Base-by-base conservation (phyloP, 208 protist genomes). In the Blechomonas ayalai region DNA sequence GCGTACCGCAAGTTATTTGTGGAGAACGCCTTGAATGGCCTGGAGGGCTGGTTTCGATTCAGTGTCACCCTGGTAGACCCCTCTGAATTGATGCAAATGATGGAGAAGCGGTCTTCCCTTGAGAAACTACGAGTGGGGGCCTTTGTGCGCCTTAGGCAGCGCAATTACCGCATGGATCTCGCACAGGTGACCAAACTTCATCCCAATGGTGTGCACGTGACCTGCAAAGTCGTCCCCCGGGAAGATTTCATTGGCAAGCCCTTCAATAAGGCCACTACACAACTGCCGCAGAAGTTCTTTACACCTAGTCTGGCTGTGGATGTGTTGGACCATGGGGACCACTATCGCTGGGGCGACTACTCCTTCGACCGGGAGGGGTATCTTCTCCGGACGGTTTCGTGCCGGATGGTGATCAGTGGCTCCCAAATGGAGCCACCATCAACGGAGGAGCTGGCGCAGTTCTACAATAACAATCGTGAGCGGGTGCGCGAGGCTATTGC, bases 1-100 rank as follows among this genome's bases (percentile, higher is more conserved):
- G 78, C 89, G 9, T 77, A 90, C 47, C 79, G 89, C 3, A 84
- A 93, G 59, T 51, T 71, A 28, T 92, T 93, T 65, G 89, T 95
- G 18, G 73, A 88, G 62, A 87, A 88, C 47, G 82, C 81, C 25
- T 49, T 95, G 23, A 88, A 82, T 50, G 89, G 89, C 4, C 60
- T 95, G 20, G 80, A 84, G 37, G 82, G 84, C 29, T 34, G 90
- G 12, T 93, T 92, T 48, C 75, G 84, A 18, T 84, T 73, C 51
- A 82, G 86, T 28, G 92, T 95, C 47, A 74, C 76, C 36, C 64
- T 87, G 19, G 84, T 95, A 15, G 72, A 90, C 31, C 81, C 84
- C 4, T 67, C 65, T 13, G 80, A 95, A 50, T 55, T 95, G 60
- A 72, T 95, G 63, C 80, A 95, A 54, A 87, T 90, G 69, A 77